phyloP scores from a whole-genome alignment of 352 stramenopile genomes.

The Plasmopara halstedii region DNA sequence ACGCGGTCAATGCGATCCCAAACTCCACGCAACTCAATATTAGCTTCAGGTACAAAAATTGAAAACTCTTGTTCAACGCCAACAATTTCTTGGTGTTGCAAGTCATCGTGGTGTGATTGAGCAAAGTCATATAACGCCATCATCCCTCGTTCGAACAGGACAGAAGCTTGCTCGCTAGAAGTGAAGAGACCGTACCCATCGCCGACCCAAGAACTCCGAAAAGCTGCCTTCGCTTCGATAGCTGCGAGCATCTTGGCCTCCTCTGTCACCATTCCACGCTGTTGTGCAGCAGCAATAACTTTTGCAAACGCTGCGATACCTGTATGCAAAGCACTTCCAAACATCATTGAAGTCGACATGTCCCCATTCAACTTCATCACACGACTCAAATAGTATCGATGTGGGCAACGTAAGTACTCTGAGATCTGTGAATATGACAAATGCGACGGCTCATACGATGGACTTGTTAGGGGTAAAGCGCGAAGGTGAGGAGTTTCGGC shows the following conservation, averaged over 20 bases:
- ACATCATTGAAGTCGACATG: slow-evolving; percentile 59
- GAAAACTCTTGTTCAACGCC: slow-evolving; percentile 63
- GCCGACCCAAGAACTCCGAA: slow-evolving; percentile 18
- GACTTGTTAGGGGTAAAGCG: background rate
- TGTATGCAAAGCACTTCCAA: slow-evolving; percentile 63
- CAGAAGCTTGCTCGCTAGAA: slow-evolving; percentile 23
- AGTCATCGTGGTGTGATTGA: slow-evolving; percentile 18
- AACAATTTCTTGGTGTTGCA: slow-evolving; percentile 26
- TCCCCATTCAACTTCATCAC: slow-evolving; percentile 48
- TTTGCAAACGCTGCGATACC: slow-evolving; percentile 48
- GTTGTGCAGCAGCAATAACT: slow-evolving; percentile 11
- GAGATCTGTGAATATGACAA: slow-evolving; percentile 79
- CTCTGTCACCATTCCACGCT: background rate
- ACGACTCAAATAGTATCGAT: slow-evolving; percentile 71
- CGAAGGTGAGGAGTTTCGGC: background rate
- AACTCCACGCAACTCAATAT: slow-evolving; percentile 54
- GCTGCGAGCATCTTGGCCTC: slow-evolving; percentile 10
- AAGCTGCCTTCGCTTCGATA: slow-evolving; percentile 18
- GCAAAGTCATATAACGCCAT: slow-evolving; percentile 42
- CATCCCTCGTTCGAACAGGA: slow-evolving; percentile 30
- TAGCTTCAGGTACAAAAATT: slow-evolving; percentile 32
- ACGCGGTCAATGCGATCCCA: slow-evolving; percentile 69
- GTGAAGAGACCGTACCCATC: slow-evolving; percentile 34
- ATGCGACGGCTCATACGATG: slow-evolving; percentile 42
- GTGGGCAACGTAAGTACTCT: slow-evolving; percentile 72